A percentile compares a stretch with the other conserved stretches of the same genome.
Evolutionary conservation across 306 rosid species (phyloP).

Genomic region (Sesbania bispinosa): DNA sequence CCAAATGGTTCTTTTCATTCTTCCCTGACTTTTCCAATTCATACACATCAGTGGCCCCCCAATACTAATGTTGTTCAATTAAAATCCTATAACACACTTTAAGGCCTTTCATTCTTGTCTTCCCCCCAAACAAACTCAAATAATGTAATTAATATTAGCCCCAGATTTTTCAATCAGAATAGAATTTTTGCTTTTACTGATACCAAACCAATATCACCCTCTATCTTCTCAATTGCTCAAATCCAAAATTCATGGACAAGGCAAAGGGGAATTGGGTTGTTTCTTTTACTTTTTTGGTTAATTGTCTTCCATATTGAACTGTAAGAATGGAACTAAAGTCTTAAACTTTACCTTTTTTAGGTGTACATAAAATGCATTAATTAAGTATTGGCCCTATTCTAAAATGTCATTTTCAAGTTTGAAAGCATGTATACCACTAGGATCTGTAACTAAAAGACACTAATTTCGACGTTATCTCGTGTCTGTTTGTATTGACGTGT

Average conservation of each 20-base stretch:
- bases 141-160: conserved; percentile 7
- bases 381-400: background rate
- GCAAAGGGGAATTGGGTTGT: no score
- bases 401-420: conserved; percentile 37
- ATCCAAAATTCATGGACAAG: background rate
- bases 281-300: no score
- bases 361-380: background rate
- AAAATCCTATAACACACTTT: conserved; percentile 25
- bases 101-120: conserved; percentile 5
- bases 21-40: conserved; percentile 17
- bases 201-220: no score
- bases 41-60: conserved; percentile 30
- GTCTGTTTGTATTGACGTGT: conserved; percentile 44
- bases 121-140: background rate
- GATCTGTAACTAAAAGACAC: conserved; percentile 36
- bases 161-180: conserved; percentile 12
- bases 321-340: background rate
- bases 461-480: no score
- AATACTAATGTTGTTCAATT: conserved; percentile 38
- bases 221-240: background rate
- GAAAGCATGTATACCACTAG: conserved; percentile 28
- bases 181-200: conserved; percentile 4
- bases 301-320: background rate
- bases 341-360: background rate
- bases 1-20: conserved; percentile 18